phyloP scores from a whole-genome alignment of 192 early-diverging fungal species.

The Mortierella antarctica region DNA sequence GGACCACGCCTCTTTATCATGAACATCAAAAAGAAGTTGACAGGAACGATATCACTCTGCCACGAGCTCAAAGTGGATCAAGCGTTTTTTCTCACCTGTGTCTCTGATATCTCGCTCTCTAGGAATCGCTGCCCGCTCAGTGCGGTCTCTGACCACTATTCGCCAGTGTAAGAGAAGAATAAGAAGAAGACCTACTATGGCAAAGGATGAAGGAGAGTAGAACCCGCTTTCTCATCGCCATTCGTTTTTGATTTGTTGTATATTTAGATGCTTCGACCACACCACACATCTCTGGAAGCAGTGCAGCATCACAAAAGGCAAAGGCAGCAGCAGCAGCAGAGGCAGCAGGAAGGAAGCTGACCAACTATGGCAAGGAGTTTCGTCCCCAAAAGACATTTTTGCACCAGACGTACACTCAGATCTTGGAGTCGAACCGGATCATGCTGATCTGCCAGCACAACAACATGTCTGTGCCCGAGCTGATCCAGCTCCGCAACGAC shows the following conservation, averaged over 20 bases:
- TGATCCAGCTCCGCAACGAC: constrained; percentile 60
- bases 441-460: constrained; percentile 69
- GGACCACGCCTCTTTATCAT: too few species aligned
- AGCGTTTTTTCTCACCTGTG: too few species aligned
- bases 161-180: constrained; percentile 29
- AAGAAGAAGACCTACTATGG: too few species aligned
- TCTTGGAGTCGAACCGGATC: constrained; percentile 61
- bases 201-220: neutral
- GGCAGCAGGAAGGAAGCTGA: constrained; percentile 34
- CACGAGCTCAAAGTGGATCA: too few species aligned
- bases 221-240: neutral
- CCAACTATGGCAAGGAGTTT: constrained; percentile 56
- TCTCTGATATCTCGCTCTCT: neutral
- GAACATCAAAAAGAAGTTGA: too few species aligned
- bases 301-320: constrained; percentile 10
- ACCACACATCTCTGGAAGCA: constrained; percentile 14
- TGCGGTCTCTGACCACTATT: constrained; percentile 19
- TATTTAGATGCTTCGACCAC: constrained; percentile 33
- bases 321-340: constrained; percentile 19
- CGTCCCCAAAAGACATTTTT: constrained; percentile 60
- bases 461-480: constrained; percentile 67
- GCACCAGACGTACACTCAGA: constrained; percentile 56
- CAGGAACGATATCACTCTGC: too few species aligned
- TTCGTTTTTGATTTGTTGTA: neutral
- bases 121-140: constrained; percentile 29